Percentiles rank a stretch among this genome's conserved stretches.
Conservation (phyloP, 164 flowering plant genomes). For the Chimonanthus salicifolius region DNA sequence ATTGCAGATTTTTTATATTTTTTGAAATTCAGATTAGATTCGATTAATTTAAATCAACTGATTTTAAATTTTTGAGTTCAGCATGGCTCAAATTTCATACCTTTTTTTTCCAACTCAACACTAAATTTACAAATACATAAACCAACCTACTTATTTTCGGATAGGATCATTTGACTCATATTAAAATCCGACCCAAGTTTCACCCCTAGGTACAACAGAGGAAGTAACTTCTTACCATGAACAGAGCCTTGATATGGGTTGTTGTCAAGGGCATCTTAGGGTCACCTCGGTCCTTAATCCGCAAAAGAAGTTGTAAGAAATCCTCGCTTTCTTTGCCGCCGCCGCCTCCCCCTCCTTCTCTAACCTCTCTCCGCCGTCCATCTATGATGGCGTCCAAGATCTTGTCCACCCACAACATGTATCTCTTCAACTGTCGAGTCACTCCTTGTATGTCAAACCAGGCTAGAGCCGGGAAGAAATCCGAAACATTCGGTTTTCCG, state of each 20-base stretch:
- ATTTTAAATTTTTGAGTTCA: too few relatives aligned
- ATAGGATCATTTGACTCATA: too few relatives aligned
- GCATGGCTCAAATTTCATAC: too few relatives aligned
- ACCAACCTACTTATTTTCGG: too few relatives aligned
- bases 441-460: conserved; percentile 49
- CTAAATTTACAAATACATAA: too few relatives aligned
- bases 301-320: conserved; percentile 38
- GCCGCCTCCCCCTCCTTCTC: background rate
- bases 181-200: too few relatives aligned
- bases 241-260: conserved; percentile 31
- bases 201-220: too few relatives aligned
- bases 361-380: conserved; percentile 13
- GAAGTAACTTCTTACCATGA: conserved; percentile 23
- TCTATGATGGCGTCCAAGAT: conserved; percentile 31
- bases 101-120: too few relatives aligned
- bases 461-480: conserved; percentile 37
- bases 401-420: conserved; percentile 21
- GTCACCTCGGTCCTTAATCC: conserved; percentile 30
- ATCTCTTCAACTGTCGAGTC: conserved; percentile 16
- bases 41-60: too few relatives aligned
- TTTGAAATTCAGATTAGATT: too few relatives aligned
- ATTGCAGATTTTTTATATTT: too few relatives aligned
- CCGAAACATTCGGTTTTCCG: conserved; percentile 46
- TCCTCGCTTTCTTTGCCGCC: conserved; percentile 6
- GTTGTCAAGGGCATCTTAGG: conserved; percentile 27